These are phyloP conservation scores for Fomitopsis palustris DNA, from an alignment of 1,284 basidiomycete genomes.

Conservation along the genomic window DNA sequence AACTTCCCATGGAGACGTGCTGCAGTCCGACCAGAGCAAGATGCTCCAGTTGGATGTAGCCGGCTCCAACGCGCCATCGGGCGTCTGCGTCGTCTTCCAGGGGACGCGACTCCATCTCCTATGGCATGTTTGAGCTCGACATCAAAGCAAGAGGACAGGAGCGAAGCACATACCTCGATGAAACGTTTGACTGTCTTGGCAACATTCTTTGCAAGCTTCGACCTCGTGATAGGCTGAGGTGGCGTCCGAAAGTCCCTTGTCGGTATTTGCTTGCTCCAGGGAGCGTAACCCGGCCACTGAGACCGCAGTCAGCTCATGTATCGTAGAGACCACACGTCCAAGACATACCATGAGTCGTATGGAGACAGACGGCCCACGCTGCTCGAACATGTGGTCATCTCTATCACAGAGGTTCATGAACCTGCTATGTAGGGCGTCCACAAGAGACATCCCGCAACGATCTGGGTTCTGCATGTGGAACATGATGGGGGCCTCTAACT, in stretches of 20 bases:
- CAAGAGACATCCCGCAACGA: conserved; percentile 56
- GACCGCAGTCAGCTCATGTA: background rate
- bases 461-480: conserved; percentile 50
- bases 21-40: conserved; percentile 70
- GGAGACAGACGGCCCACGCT: conserved; percentile 72
- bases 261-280: conserved; percentile 75
- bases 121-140: conserved; percentile 4
- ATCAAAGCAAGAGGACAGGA: conserved; percentile 1
- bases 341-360: conserved; percentile 61
- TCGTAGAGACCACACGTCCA: background rate
- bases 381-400: conserved; percentile 61
- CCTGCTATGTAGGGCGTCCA: conserved; percentile 43
- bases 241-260: conserved; percentile 74
- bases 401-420: conserved; percentile 42
- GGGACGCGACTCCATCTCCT: conserved; percentile 45
- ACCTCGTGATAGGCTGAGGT: conserved; percentile 57
- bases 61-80: conserved; percentile 56
- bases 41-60: conserved; percentile 57
- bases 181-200: conserved; percentile 37
- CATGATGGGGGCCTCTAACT: conserved; percentile 57
- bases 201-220: conserved; percentile 38
- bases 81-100: conserved; percentile 59
- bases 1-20: conserved; percentile 74
- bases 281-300: conserved; percentile 75
- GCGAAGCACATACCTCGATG: conserved; percentile 26